Evolutionary conservation across 805 yeast species (phyloP), one percentile per base, ranked within the genome.

Genomic region (Tetrapisispora fleetii): DNA sequence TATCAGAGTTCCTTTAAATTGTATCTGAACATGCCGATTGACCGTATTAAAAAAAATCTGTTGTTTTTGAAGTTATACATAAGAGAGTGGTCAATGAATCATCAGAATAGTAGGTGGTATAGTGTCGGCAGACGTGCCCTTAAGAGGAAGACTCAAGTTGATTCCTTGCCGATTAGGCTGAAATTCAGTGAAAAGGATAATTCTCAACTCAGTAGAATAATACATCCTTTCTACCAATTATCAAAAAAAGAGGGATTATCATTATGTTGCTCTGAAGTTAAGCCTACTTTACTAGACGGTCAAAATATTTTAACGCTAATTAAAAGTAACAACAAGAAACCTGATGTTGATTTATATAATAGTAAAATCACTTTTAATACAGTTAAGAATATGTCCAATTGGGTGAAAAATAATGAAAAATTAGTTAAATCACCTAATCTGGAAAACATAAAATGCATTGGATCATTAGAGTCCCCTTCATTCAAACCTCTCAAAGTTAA

Each of bases 141-240:
- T 17, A 11, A 4, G 21, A 36, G n/a, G 11, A 11, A 17, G 4
- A n/a, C 10, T 10, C n/a, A 13, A 11, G n/a, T 5, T 4, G 7
- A 40, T 32, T 6, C 35, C 5, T 4, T 32, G 35, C 35, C n/a
- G n/a, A 11, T 13, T 32, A 32, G 35, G 14, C n/a, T 32, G 14
- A 32, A 43, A 35, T 37, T 28, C 14, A n/a, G 8, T 32, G 22
- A 27, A 24, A 40, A 5, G 10, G 17, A 22, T 9, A 17, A n/a
- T 10, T 39, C 27, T 50, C 58, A 6, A 47, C 46, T 16, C n/a
- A 17, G 52, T 27, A 16, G 55, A 28, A 49, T 57, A 4, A 45
- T 54, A 3, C 67, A 64, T 44, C 62, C 66, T 9, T 62, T 60
- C 48, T 64, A 62, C 46, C 46, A 43, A 13, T 60, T 62, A 14